phyloP scores from a whole-genome alignment of 176 grass and related monocot genomes.

The Thalia dealbata region DNA sequence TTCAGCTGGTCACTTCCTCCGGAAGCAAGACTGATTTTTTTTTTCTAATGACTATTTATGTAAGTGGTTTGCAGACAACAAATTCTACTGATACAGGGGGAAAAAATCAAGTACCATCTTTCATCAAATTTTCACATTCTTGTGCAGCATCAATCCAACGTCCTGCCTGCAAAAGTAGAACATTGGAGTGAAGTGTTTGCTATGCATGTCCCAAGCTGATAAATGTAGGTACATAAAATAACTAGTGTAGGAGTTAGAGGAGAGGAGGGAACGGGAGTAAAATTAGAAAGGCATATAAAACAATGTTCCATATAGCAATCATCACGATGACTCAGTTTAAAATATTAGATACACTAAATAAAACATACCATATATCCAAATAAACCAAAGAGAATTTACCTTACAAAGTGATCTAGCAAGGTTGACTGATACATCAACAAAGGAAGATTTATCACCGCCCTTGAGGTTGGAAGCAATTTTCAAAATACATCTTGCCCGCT shows the following conservation, averaged over 20 bases:
- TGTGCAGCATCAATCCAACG: constrained; percentile 46
- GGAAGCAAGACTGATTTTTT: neutral
- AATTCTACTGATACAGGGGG: neutral
- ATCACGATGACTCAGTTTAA: neutral
- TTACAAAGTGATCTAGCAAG: constrained; percentile 79
- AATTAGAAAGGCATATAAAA: neutral
- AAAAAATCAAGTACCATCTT: constrained; percentile 38
- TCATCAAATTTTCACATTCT: constrained; percentile 66
- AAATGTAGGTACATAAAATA: neutral
- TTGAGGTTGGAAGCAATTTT: constrained; percentile 30
- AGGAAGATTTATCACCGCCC: constrained; percentile 31
- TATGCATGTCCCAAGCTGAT: neutral
- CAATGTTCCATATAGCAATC: neutral
- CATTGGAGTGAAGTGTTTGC: neutral
- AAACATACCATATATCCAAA: neutral
- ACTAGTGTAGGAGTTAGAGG: too few species aligned
- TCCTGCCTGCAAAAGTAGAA: constrained; percentile 45
- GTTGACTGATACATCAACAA: constrained; percentile 68
- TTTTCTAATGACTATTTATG: neutral
- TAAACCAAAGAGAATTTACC: constrained; percentile 30
- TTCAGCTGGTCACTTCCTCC: neutral
- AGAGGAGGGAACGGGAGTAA: neutral
- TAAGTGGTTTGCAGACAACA: neutral
- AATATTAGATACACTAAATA: too few species aligned
- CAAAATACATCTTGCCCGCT: constrained; percentile 48